Evolutionary conservation across 345 rosid species (phyloP).

Genomic region (Abelmoschus esculentus): DNA sequence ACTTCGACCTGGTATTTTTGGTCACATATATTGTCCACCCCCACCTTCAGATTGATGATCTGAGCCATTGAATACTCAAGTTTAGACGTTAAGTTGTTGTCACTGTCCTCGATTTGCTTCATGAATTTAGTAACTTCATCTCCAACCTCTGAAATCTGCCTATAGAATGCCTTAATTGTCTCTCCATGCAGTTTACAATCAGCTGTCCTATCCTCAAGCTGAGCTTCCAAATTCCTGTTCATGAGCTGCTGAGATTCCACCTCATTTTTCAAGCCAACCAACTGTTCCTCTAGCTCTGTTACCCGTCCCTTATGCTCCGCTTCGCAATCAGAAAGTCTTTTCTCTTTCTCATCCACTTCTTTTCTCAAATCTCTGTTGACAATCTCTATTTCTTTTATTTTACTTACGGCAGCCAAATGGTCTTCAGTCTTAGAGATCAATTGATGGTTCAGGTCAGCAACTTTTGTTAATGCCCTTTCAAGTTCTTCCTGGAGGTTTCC

Average conservation of each 20-base stretch:
- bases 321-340: constrained; percentile 23
- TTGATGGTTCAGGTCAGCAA: constrained; percentile 21
- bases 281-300: constrained; percentile 43
- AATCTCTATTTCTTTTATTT: constrained; percentile 24
- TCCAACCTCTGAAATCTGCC: constrained; percentile 28
- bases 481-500: constrained; percentile 16
- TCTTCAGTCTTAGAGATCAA: constrained; percentile 16
- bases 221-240: constrained; percentile 30
- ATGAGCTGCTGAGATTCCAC: constrained; percentile 22
- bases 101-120: constrained; percentile 36
- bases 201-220: constrained; percentile 27
- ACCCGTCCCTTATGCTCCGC: constrained; percentile 22
- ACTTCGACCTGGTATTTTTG: constrained; percentile 28
- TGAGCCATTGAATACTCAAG: constrained; percentile 28
- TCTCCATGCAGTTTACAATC: constrained; percentile 29
- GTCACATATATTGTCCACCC: constrained; percentile 25
- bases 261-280: constrained; percentile 34
- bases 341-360: constrained; percentile 35
- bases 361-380: constrained; percentile 19
- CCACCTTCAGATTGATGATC: constrained; percentile 26
- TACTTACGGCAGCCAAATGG: constrained; percentile 11
- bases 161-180: constrained; percentile 23
- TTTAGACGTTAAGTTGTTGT: constrained; percentile 35
- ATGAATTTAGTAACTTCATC: constrained; percentile 35
- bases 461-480: constrained; percentile 8